These are phyloP conservation scores for Halteria grandinella DNA, from an alignment of 73 alveolate species.

Conservation along the genomic window DNA sequence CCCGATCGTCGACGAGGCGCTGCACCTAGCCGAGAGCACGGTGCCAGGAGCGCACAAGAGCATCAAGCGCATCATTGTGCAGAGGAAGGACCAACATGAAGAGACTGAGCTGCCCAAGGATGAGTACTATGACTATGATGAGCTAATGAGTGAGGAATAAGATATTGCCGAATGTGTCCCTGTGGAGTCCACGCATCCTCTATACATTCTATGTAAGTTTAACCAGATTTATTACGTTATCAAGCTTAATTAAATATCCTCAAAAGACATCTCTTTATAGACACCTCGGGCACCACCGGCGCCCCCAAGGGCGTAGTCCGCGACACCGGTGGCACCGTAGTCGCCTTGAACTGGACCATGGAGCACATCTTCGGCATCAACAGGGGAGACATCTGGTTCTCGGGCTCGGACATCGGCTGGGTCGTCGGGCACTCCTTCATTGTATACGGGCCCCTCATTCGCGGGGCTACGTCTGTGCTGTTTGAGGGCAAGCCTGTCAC, in stretches of 20 bases:
- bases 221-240: background rate
- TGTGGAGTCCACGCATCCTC: slow-evolving; percentile 88
- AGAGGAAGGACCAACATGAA: slow-evolving; percentile 64
- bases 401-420: slow-evolving; percentile 99
- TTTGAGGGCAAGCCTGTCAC: slow-evolving; percentile 99
- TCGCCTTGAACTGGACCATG: slow-evolving; percentile 95
- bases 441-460: slow-evolving; percentile 98
- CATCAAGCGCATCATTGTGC: slow-evolving; percentile 65
- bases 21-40: slow-evolving; percentile 70
- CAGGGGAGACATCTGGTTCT: slow-evolving; percentile 90
- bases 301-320: slow-evolving; percentile 99
- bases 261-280: background rate
- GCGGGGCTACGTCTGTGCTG: slow-evolving; percentile 97
- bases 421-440: slow-evolving; percentile 99
- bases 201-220: slow-evolving; percentile 87
- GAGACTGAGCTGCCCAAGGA: slow-evolving; percentile 43
- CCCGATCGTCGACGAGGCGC: slow-evolving; percentile 90
- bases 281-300: slow-evolving; percentile 99
- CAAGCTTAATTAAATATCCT: too few species aligned
- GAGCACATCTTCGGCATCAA: slow-evolving; percentile 88
- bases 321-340: slow-evolving; percentile 97
- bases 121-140: slow-evolving; percentile 73
- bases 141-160: slow-evolving; percentile 47
- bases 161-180: slow-evolving; percentile 78
- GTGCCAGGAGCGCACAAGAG: slow-evolving; percentile 22